Percentiles rank a stretch among this genome's conserved stretches.
phyloP scores from a whole-genome alignment of 2,329 filamentous ascomycete genomes.

The Aureobasidium namibiae region DNA sequence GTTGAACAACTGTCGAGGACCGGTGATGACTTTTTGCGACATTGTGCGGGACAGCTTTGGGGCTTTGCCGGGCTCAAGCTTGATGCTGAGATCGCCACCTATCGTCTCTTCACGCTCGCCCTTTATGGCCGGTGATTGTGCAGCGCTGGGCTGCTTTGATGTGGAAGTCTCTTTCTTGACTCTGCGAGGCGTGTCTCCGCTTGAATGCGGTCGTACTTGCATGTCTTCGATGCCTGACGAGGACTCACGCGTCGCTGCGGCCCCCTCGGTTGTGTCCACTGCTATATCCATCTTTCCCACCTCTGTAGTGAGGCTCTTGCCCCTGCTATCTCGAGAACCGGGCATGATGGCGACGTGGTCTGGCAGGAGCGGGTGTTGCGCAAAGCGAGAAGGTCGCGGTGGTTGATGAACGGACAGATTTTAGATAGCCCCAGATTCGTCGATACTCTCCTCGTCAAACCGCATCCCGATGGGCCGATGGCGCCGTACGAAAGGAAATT shows the following conservation, averaged over 20 bases:
- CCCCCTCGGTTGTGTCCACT: background rate
- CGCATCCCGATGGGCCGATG: background rate
- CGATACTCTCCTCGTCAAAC: background rate
- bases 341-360: background rate
- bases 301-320: background rate
- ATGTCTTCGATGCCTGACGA: background rate
- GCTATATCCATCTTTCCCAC: constrained; percentile 14
- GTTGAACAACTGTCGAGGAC: constrained; percentile 58
- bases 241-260: background rate
- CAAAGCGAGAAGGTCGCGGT: background rate
- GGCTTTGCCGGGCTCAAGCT: constrained; percentile 56
- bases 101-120: constrained; percentile 45
- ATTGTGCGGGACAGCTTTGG: constrained; percentile 66
- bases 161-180: constrained; percentile 11
- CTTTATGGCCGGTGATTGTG: constrained; percentile 30
- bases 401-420: background rate
- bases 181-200: constrained; percentile 21
- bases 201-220: constrained; percentile 15
- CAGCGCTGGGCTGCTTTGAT: constrained; percentile 17
- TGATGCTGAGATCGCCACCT: constrained; percentile 54
- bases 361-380: background rate
- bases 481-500: background rate
- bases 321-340: background rate
- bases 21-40: constrained; percentile 59
- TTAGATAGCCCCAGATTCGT: constrained; percentile 8